Percentiles rank a stretch among this genome's conserved stretches.
Evolutionary conservation across 1,139 yeast species (phyloP).

Genomic region (Candida frijolesensis): DNA sequence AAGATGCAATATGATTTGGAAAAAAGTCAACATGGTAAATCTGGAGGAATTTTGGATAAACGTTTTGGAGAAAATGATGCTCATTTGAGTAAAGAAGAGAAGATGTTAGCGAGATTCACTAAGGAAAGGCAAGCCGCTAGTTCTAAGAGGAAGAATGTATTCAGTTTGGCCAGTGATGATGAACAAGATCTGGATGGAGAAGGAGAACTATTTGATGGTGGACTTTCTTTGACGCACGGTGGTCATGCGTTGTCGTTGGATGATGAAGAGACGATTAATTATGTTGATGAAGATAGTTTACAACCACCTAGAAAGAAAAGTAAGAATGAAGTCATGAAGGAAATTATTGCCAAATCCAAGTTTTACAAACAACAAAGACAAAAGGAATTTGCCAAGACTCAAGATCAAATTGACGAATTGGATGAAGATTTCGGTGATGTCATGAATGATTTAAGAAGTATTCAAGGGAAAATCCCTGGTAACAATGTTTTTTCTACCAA

Average conservation of each 20-base stretch:
- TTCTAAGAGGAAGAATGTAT: slow-evolving; percentile 53
- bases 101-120: slow-evolving; percentile 93
- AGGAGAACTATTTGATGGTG: slow-evolving; percentile 47
- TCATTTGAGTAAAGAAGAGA: slow-evolving; percentile 78
- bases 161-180: slow-evolving; percentile 70
- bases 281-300: slow-evolving; percentile 37
- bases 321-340: slow-evolving; percentile 95
- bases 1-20: slow-evolving; percentile 67
- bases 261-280: slow-evolving; percentile 39
- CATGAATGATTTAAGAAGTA: slow-evolving; percentile 52
- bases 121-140: slow-evolving; percentile 71
- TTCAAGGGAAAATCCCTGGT: slow-evolving; percentile 23
- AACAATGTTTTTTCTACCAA: slow-evolving; percentile 30
- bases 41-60: slow-evolving; percentile 80
- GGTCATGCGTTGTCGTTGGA: slow-evolving; percentile 67
- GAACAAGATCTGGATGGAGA: slow-evolving; percentile 51
- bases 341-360: slow-evolving; percentile 92
- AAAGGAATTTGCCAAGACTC: slow-evolving; percentile 67
- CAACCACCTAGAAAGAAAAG: slow-evolving; percentile 66
- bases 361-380: slow-evolving; percentile 89
- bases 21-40: slow-evolving; percentile 61
- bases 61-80: slow-evolving; percentile 90
- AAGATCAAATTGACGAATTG: slow-evolving; percentile 70
- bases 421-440: slow-evolving; percentile 81
- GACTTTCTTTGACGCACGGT: slow-evolving; percentile 67